Base-by-base conservation (phyloP, 169 alveolate genomes). In the Plasmodium yoelii region DNA sequence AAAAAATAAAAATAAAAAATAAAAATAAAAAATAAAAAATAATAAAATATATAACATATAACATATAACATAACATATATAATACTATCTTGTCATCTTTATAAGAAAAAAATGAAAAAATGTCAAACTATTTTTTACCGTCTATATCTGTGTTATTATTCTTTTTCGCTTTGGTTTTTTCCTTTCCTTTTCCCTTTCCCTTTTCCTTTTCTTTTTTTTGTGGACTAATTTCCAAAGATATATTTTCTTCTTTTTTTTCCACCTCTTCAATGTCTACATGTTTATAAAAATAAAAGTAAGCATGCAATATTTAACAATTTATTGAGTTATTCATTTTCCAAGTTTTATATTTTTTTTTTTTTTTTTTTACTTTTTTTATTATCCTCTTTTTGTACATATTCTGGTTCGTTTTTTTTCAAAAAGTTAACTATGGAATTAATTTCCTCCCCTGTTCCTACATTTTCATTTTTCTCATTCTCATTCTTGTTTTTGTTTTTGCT, bases 321-420 rank as follows among this genome's bases (percentile, higher is more conserved):
- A 51, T 6, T n/a, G 18, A 1, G 18, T 2, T 6, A 49, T 49
- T 3, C 39, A 1, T 28, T 28, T 28, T 28, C 5, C 39, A 28
- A 28, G 39, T 28, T 28, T 1, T 3, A 34, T 22, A 34, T 34
- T 2, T 34, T 34, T 34, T 34, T 34, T n/a, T n/a, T n/a, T n/a
- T n/a, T n/a, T n/a, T n/a, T n/a, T n/a, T n/a, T 28, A 26, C 2
- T 26, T 26, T 26, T 28, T 28, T 1, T 4, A 4, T 2, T 13
- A 22, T 0, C 56, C 19, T 65, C 10, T 42, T 65, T 64, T 64
- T 26, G 15, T 3, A 39, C 5, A 65, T 9, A 6, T 5, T 39
- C 18, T 42, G 53, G 0, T 65, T 65, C 57, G 39, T 65, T 65
- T 15, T 65, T 65, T 9, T 39, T 65, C 39, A 65, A 65, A 65